Evolutionary conservation across 1,284 basidiomycete species (phyloP).

Genomic region (Gastroboletus turbinatus): DNA sequence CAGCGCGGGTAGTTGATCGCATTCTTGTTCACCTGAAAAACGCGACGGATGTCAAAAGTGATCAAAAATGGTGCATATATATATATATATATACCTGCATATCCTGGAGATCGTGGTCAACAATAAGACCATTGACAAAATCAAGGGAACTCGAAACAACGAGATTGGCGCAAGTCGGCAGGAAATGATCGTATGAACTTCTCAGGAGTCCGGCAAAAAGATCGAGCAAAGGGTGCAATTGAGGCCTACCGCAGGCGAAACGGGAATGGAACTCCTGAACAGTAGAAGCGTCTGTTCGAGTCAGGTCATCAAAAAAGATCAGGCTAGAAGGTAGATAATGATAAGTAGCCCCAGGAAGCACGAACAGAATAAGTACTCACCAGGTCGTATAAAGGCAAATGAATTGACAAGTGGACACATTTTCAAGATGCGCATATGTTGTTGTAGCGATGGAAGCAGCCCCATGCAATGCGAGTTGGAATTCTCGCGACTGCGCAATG

Average conservation of each 20-base stretch:
- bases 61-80: neutral
- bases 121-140: conserved; percentile 1
- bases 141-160: conserved; percentile 9
- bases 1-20: conserved; percentile 6
- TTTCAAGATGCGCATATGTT: conserved; percentile 5
- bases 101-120: conserved; percentile 6
- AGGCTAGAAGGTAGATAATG: neutral
- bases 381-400: conserved; percentile 10
- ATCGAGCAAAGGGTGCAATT: conserved; percentile 6
- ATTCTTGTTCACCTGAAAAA: conserved; percentile 5
- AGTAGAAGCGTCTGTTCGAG: conserved; percentile 3
- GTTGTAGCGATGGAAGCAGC: conserved; percentile 5
- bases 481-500: conserved; percentile 2
- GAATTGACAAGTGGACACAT: conserved; percentile 2
- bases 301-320: conserved; percentile 9
- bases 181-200: conserved; percentile 6
- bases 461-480: conserved; percentile 7
- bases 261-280: conserved; percentile 5
- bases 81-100: neutral
- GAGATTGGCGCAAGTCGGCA: conserved; percentile 7
- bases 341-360: neutral
- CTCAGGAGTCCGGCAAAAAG: neutral
- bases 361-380: neutral
- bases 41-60: neutral
- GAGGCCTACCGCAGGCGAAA: neutral